Evolutionary conservation across 169 alveolate species (phyloP), one percentile per base, ranked within the genome.

Genomic region (Plasmodium berghei): DNA sequence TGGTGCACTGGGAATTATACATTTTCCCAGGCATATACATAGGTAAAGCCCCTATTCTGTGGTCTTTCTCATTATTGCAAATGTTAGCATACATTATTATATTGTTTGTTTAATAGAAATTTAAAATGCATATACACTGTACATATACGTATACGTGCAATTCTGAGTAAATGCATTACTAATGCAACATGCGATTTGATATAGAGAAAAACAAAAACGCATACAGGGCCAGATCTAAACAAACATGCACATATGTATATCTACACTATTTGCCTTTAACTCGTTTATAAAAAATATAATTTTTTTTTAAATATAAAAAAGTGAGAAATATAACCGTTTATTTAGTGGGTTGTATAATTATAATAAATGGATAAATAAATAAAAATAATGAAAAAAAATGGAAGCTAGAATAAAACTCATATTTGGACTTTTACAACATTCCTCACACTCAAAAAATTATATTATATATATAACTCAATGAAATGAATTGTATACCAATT

Each of bases 1-100:
- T 71, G 34, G 91, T 52, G 45, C 85, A 66, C n/a, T 73, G 61
- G 14, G 73, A 59, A 48, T n/a, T 56, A 28, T 48, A 2, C 18
- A 18, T 49, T 5, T 12, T 46, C 22, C 34, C 56, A 3, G 74
- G 40, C 34, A 58, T 14, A 18, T 62, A 63, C 16, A 16, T 5
- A 9, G 91, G 91, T 16, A 54, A 67, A 20, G 69, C 71, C 16
- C 77, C 91, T 20, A 70, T 34, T 5, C 59, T 56, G 71, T 46
- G 61, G 34, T 69, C 71, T 54, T 56, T 69, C 49, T 70, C 66
- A 70, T 71, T 59, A 46, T 55, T 49, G 73, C 91, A 85, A 85
- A 70, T 85, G 55, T 49, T 85, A 40, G 70, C 91, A 22, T 87
- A 85, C 91, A 85, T 85, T 58, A 20, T 85, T 67, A 52, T 56